phyloP scores from a whole-genome alignment of 148 eudicot genomes.

The Vaccinium myrtillus region DNA sequence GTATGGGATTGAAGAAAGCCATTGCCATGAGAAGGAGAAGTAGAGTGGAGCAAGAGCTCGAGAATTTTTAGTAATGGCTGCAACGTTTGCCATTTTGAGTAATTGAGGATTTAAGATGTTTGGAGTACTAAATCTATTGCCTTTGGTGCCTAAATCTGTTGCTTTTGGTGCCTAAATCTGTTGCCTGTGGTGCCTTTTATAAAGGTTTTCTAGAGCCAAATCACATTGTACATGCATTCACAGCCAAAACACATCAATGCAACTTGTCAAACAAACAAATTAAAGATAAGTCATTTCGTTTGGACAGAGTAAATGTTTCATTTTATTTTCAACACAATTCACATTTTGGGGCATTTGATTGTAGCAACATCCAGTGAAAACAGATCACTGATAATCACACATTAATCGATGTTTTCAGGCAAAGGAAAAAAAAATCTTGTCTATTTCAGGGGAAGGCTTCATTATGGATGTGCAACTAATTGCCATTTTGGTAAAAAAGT shows the following conservation, averaged over 20 bases:
- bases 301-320: too few relatives aligned
- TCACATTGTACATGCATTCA: not conserved
- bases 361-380: too few relatives aligned
- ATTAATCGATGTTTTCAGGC: too few relatives aligned
- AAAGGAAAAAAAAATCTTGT: too few relatives aligned
- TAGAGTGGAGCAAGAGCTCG: not conserved
- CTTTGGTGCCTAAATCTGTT: not conserved
- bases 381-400: too few relatives aligned
- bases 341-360: too few relatives aligned
- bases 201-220: not conserved
- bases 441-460: too few relatives aligned
- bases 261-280: not conserved
- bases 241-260: not conserved
- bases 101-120: not conserved
- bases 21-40: not conserved
- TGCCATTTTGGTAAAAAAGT: too few relatives aligned
- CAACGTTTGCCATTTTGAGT: not conserved
- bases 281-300: too few relatives aligned
- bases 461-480: not conserved
- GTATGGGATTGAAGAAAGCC: not conserved
- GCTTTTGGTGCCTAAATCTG: not conserved
- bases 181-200: not conserved
- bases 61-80: not conserved
- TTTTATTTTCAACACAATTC: too few relatives aligned
- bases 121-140: not conserved